Conservation (phyloP, 176 grass and related monocot species). For the Avena sativa region DNA sequence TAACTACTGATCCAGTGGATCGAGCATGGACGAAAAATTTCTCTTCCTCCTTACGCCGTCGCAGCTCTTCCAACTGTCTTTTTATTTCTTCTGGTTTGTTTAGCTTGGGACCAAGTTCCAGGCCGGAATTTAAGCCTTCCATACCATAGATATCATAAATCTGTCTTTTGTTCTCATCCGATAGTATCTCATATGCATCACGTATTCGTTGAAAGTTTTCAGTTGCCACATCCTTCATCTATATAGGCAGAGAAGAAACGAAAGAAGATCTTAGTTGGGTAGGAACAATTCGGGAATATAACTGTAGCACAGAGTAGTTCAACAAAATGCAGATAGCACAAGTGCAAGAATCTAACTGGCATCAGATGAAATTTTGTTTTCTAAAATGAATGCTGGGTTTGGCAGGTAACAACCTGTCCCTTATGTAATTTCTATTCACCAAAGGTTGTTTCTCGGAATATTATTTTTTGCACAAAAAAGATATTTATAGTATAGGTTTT, state of each 20-base stretch:
- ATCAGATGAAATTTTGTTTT: neutral
- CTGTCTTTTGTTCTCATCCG: conserved; percentile 85
- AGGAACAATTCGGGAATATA: conserved; percentile 18
- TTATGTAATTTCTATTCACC: conserved; percentile 26
- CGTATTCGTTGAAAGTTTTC: conserved; percentile 94
- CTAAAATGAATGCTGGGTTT: neutral
- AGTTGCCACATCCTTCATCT: conserved; percentile 98
- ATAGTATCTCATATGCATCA: conserved; percentile 90
- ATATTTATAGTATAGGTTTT: neutral
- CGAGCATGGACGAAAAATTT: conserved; percentile 65
- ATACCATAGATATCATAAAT: conserved; percentile 99
- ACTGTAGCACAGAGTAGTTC: neutral
- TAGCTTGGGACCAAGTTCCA: conserved; percentile 92
- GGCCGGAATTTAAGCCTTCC: conserved; percentile 89
- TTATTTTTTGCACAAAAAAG: neutral
- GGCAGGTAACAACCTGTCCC: neutral
- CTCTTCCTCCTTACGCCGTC: conserved; percentile 76
- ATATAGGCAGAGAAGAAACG: conserved; percentile 37
- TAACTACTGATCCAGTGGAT: conserved; percentile 59
- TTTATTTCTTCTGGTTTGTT: conserved; percentile 94
- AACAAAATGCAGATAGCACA: conserved; percentile 28
- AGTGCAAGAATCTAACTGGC: conserved; percentile 30
- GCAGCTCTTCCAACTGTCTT: conserved; percentile 81
- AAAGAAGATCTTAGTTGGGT: conserved; percentile 36
- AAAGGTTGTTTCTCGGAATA: neutral